These are phyloP conservation scores for Boletus coccyginus DNA, from an alignment of 768 basidiomycete genomes.

Conservation along the genomic window DNA sequence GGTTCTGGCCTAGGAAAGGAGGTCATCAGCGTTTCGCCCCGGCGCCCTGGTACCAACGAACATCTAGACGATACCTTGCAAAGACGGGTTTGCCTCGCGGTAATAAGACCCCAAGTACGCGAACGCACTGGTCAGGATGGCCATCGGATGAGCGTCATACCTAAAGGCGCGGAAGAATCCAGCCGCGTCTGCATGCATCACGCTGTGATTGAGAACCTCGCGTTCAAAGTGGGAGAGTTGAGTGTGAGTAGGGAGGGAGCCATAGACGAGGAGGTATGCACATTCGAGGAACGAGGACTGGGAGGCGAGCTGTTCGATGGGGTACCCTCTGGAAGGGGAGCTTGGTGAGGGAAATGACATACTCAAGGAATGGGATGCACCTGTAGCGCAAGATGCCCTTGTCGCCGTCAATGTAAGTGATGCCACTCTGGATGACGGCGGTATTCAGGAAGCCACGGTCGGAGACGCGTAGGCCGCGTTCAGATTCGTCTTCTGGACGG, in stretches of 20 bases:
- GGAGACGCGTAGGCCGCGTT: constrained; percentile 73
- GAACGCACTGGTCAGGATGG: constrained; percentile 83
- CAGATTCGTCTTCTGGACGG: constrained; percentile 78
- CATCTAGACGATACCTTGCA: constrained; percentile 53
- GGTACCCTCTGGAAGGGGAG: constrained; percentile 64
- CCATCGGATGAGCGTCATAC: constrained; percentile 92
- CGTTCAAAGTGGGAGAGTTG: constrained; percentile 65
- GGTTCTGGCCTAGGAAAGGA: constrained; percentile 57
- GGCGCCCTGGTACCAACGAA: neutral
- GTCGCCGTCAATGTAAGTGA: constrained; percentile 92
- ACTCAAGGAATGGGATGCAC: constrained; percentile 31
- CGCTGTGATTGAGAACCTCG: constrained; percentile 78
- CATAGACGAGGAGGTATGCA: constrained; percentile 88
- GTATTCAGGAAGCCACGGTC: constrained; percentile 85
- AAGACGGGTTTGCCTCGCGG: constrained; percentile 82
- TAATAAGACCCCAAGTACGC: constrained; percentile 89
- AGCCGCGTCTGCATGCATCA: constrained; percentile 65
- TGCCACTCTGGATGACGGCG: constrained; percentile 73
- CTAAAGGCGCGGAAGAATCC: constrained; percentile 73
- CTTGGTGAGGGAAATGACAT: neutral
- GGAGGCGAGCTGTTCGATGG: constrained; percentile 86
- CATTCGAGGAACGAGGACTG: constrained; percentile 77
- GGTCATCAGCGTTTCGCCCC: constrained; percentile 1
- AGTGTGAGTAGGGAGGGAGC: constrained; percentile 61
- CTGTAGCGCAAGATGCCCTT: constrained; percentile 80